phyloP scores from a whole-genome alignment of 768 basidiomycete genomes.

The Leccinum arenicola region DNA sequence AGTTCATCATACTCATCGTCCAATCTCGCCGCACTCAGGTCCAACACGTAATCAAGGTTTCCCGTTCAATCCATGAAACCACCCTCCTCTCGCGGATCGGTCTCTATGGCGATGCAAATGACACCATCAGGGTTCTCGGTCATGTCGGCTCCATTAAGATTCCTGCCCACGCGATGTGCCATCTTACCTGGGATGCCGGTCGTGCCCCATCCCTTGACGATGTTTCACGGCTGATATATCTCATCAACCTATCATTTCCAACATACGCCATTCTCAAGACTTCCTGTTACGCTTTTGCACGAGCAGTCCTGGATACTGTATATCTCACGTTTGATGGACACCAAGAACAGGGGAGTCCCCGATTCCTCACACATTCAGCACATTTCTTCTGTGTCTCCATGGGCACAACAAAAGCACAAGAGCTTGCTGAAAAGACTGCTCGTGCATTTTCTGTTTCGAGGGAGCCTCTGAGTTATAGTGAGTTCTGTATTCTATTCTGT shows the following conservation, averaged over 20 bases:
- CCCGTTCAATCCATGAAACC: background rate
- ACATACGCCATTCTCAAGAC: background rate
- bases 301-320: background rate
- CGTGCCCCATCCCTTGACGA: background rate
- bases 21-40: background rate
- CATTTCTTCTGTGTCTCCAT: background rate
- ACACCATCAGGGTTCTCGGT: background rate
- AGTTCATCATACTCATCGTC: background rate
- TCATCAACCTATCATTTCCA: background rate
- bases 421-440: background rate
- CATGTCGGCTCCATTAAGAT: background rate
- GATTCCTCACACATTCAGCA: background rate
- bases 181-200: background rate
- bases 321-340: background rate
- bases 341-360: background rate
- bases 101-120: background rate
- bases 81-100: background rate
- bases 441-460: background rate
- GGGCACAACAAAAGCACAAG: background rate
- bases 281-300: background rate
- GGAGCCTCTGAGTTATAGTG: too few relatives aligned
- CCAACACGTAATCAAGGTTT: background rate
- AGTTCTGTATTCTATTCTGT: background rate
- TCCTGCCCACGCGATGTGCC: background rate
- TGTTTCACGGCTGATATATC: background rate